A percentile compares a stretch with the other conserved stretches of the same genome.
These are phyloP conservation scores for Pichia sp. DNA, from an alignment of 1,139 yeast species.

Conservation along the genomic window DNA sequence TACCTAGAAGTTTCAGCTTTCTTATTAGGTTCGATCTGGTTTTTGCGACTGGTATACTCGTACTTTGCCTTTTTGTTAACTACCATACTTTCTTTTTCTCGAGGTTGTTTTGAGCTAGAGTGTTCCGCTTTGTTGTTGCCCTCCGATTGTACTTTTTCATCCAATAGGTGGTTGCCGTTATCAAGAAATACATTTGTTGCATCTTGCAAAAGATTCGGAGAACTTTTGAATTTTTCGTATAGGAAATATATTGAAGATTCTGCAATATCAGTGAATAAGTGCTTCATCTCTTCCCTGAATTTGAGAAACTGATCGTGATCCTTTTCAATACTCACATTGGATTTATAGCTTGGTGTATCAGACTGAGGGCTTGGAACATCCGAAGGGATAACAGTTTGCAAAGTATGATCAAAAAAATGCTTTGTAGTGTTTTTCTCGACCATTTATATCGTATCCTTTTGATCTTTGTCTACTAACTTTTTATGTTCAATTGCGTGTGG, in stretches of 20 bases:
- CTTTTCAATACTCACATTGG: background rate
- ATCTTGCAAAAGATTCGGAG: slow-evolving; percentile 16
- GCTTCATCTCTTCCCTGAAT: slow-evolving; percentile 22
- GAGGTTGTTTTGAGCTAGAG: background rate
- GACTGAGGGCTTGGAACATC: background rate
- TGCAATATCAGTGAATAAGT: slow-evolving; percentile 21
- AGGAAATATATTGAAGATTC: slow-evolving; percentile 14
- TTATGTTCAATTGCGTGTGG: too few relatives aligned
- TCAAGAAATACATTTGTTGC: slow-evolving; percentile 31
- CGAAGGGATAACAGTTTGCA: slow-evolving; percentile 7
- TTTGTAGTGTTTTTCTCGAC: background rate
- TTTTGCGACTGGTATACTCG: slow-evolving; percentile 14
- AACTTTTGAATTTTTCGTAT: slow-evolving; percentile 18
- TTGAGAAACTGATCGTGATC: slow-evolving; percentile 13
- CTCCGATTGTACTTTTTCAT: background rate
- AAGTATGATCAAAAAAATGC: slow-evolving; percentile 24
- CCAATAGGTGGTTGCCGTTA: slow-evolving; percentile 11
- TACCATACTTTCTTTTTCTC: background rate
- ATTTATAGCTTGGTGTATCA: background rate
- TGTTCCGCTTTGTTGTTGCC: background rate
- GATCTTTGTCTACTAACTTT: too few relatives aligned
- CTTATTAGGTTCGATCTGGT: slow-evolving; percentile 3
- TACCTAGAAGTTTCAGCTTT: background rate
- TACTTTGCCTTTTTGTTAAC: slow-evolving; percentile 4
- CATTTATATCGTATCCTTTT: background rate